A percentile compares a stretch with the other conserved stretches of the same genome.
Evolutionary conservation across 495 filamentous ascomycete species (phyloP).

Genomic region (Choiromyces venosus): DNA sequence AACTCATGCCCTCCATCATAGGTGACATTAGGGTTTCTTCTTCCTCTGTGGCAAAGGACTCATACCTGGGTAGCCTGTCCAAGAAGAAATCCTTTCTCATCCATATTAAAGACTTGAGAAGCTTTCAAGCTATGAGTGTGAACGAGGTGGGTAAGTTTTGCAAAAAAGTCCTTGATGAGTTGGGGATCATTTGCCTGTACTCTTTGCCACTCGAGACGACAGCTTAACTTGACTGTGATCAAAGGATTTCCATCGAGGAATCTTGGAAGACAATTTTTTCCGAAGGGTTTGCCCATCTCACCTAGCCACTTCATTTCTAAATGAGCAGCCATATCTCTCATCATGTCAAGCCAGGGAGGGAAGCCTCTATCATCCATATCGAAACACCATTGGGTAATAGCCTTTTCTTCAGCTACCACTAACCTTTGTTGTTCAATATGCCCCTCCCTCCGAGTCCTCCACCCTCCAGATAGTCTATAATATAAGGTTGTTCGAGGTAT

Average conservation of each 20-base stretch:
- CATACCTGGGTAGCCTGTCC: too few relatives aligned
- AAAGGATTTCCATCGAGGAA: constrained; percentile 11
- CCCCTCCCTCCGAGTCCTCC: background rate
- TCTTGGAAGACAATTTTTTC: background rate
- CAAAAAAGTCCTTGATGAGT: constrained; percentile 1
- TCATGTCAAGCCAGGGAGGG: too few relatives aligned
- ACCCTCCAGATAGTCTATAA: too few relatives aligned
- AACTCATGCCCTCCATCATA: too few relatives aligned
- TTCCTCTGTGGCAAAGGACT: too few relatives aligned
- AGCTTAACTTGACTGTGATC: background rate
- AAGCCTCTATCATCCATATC: too few relatives aligned
- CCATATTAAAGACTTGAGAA: too few relatives aligned
- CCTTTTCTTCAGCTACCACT: background rate
- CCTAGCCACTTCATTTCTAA: constrained; percentile 4
- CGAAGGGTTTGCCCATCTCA: constrained; percentile 4
- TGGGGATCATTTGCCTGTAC: constrained; percentile 1
- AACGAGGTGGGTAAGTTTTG: background rate
- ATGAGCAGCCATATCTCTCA: too few relatives aligned
- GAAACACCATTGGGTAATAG: background rate
- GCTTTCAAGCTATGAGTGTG: too few relatives aligned
- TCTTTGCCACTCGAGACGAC: constrained; percentile 9
- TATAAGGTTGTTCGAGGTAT: too few relatives aligned
- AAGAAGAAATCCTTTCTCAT: too few relatives aligned
- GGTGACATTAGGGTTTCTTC: too few relatives aligned
- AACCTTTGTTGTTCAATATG: constrained; percentile 5